These are phyloP conservation scores for Globisporangium canariense DNA, from an alignment of 352 stramenopile genomes.

Conservation along the genomic window DNA sequence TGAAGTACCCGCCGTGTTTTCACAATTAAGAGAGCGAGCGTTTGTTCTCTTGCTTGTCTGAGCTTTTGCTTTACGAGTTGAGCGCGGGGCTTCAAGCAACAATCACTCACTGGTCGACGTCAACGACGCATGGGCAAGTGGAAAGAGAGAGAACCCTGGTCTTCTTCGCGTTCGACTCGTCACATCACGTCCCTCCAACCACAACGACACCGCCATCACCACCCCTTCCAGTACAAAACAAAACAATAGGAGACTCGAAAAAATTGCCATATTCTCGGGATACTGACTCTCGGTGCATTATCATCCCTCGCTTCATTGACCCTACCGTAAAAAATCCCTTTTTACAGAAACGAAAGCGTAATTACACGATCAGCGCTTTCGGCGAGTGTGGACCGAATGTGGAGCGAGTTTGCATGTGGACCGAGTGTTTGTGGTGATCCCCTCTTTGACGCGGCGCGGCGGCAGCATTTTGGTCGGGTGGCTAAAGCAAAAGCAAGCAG, in stretches of 20 bases:
- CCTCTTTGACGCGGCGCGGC: constrained; percentile 15
- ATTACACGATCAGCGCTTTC: too few species aligned
- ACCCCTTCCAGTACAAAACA: too few species aligned
- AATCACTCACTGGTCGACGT: background rate
- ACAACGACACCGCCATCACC: background rate
- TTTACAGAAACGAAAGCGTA: too few species aligned
- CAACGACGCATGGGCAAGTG: background rate
- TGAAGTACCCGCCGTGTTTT: background rate
- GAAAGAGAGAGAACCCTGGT: background rate
- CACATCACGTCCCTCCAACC: background rate
- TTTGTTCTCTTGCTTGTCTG: background rate
- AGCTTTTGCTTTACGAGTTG: background rate
- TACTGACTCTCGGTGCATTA: too few species aligned
- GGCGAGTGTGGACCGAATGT: too few species aligned
- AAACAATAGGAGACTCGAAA: too few species aligned
- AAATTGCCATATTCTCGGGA: too few species aligned
- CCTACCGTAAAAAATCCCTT: too few species aligned
- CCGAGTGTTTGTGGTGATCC: constrained; percentile 33
- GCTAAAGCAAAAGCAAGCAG: constrained; percentile 9
- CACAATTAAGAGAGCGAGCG: background rate
- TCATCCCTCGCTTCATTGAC: too few species aligned
- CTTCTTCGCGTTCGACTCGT: background rate
- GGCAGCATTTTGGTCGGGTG: constrained; percentile 5
- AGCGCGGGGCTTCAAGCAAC: background rate
- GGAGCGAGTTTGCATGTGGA: too few species aligned